Percentiles rank a stretch among this genome's conserved stretches.
Evolutionary conservation across 257 asterid species (phyloP).

Genomic region (Solanum arcanum): DNA sequence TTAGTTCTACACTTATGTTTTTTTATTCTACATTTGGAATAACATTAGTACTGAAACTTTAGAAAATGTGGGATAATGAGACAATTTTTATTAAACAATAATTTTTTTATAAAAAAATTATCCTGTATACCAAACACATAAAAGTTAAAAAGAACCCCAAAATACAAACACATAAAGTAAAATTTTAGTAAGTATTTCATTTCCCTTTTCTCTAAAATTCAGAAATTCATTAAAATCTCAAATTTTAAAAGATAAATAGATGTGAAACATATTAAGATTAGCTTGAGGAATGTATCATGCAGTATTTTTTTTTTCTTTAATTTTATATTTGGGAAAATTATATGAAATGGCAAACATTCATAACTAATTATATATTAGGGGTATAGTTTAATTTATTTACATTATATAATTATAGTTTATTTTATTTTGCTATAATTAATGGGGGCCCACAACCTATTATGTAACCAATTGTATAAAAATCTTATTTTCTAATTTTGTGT

Average conservation of each 20-base stretch:
- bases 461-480: too few relatives aligned
- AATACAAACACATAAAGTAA: not conserved
- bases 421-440: too few relatives aligned
- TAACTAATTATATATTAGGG: too few relatives aligned
- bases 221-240: not conserved
- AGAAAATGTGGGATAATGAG: not conserved
- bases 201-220: not conserved
- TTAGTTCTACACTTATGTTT: not conserved
- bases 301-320: too few relatives aligned
- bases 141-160: not conserved
- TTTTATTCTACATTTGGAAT: not conserved
- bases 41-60: not conserved
- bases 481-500: too few relatives aligned
- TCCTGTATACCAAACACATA: not conserved
- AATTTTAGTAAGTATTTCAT: not conserved
- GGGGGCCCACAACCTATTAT: too few relatives aligned
- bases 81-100: not conserved
- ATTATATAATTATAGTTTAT: too few relatives aligned
- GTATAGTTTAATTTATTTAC: too few relatives aligned
- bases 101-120: not conserved
- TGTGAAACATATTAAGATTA: too few relatives aligned
- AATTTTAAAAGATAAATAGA: too few relatives aligned
- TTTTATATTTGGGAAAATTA: too few relatives aligned
- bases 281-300: not conserved
- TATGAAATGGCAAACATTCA: too few relatives aligned